Base-by-base conservation (phyloP, 169 alveolate species). In the Plasmodium knowlesi region DNA sequence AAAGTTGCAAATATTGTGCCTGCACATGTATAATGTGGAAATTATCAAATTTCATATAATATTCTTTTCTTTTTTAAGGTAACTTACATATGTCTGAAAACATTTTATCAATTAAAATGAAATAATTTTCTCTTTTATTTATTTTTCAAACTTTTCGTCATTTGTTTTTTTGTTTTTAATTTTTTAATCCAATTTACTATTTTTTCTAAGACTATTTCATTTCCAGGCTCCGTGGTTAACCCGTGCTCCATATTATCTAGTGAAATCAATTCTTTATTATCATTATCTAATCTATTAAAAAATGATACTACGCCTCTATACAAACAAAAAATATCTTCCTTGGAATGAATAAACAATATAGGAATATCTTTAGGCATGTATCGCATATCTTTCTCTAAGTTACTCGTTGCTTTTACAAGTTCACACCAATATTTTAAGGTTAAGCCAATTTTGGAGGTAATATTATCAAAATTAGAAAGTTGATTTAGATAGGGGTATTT, bases 271-370 rank as follows among this genome's bases (percentile, higher is more conserved):
- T 82, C 53, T 82, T 82, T 82, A 50, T 53, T 82, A 50, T 50
- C 39, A 28, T 25, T 30, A 19, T 5, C 54, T 50, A 53, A 25
- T 53, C 50, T 43, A 82, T 82, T 82, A 54, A 46, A 53, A 82
- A 82, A 82, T n/a, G 74, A 43, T 25, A 28, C 0, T 82, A 2
- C 89, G 5, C 89, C 89, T 82, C 22, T 6, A 39, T 53, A 82
- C 28, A 53, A 5, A 43, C 96, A 94, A 5, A 84, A 53, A 32
- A 41, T 73, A 76, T 95, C 97, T 39, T 93, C 95, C 71, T 37
- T 76, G 6, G 92, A 67, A 82, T 95, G 97, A 6, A 95, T n/a
- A 25, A 95, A 43, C 61, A 95, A 57, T 30, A 96, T 83, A 2
- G 96, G 97, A 19, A 95, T 76, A 67, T 94, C 83, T 0, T 0